Conservation (phyloP, 768 basidiomycete genomes). For the Mycena kentingensis region DNA sequence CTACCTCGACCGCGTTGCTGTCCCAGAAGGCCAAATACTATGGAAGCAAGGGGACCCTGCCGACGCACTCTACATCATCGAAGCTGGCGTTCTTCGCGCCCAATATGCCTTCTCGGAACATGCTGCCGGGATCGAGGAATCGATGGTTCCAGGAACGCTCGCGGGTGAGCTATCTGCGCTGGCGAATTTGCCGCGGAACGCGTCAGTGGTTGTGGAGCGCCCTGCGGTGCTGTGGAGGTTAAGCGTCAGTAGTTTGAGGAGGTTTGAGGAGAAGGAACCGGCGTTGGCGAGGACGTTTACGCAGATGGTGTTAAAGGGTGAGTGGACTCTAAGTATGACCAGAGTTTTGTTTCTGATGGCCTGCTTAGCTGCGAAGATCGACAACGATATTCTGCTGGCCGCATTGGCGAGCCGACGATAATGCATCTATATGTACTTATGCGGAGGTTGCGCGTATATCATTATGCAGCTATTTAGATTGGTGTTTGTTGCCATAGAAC, state of each 20-base stretch:
- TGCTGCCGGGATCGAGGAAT: slow-evolving; percentile 71
- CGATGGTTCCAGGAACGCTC: slow-evolving; percentile 91
- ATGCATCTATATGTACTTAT: neutral
- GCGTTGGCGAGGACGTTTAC: slow-evolving; percentile 65
- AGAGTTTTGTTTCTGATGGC: neutral
- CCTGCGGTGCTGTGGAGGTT: slow-evolving; percentile 83
- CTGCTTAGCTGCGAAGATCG: slow-evolving; percentile 57
- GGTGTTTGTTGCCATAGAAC: too few species aligned
- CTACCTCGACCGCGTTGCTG: slow-evolving; percentile 67
- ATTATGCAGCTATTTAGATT: neutral
- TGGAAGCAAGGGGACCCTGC: slow-evolving; percentile 79
- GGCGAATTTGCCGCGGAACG: slow-evolving; percentile 77
- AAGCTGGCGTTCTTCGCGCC: slow-evolving; percentile 83
- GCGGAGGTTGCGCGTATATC: neutral
- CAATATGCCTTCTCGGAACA: slow-evolving; percentile 78
- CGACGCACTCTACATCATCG: slow-evolving; percentile 87
- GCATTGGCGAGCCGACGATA: slow-evolving; percentile 47
- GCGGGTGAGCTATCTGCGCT: slow-evolving; percentile 91
- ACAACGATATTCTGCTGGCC: slow-evolving; percentile 60
- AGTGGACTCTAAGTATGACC: too few species aligned
- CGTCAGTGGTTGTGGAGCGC: slow-evolving; percentile 81
- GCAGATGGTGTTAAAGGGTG: slow-evolving; percentile 74
- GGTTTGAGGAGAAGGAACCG: slow-evolving; percentile 69
- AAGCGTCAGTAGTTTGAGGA: slow-evolving; percentile 54
- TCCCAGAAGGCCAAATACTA: slow-evolving; percentile 60